phyloP scores from a whole-genome alignment of 2,329 filamentous ascomycete species.

The Gyromitra esculenta region DNA sequence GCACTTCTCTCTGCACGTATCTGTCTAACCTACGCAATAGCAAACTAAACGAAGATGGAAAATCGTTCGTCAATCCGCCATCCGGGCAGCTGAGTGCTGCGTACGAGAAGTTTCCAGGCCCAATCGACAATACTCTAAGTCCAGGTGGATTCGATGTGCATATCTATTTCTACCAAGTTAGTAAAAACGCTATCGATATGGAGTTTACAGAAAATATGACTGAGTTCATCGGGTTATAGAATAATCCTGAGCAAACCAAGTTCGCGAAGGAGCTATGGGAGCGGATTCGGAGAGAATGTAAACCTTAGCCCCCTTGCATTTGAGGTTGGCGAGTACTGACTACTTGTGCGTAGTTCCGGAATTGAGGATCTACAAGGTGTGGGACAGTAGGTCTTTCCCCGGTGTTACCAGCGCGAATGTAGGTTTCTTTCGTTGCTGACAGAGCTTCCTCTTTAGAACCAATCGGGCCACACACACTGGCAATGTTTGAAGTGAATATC shows the following conservation, averaged over 20 bases:
- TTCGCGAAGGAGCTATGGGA: constrained; percentile 80
- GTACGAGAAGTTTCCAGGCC: constrained; percentile 75
- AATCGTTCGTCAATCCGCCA: constrained; percentile 76
- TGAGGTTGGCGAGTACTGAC: constrained; percentile 1
- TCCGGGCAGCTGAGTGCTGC: constrained; percentile 71
- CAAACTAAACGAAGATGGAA: constrained; percentile 74
- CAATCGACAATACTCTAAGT: constrained; percentile 71
- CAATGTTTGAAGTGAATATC: constrained; percentile 93
- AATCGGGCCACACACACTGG: constrained; percentile 81
- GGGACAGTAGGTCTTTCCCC: constrained; percentile 65
- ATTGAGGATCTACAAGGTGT: constrained; percentile 80
- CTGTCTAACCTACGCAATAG: constrained; percentile 14
- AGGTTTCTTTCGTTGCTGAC: not conserved
- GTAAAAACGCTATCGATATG: not conserved
- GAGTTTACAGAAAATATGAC: not conserved
- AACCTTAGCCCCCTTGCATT: constrained; percentile 55
- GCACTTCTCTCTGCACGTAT: not conserved
- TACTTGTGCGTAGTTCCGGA: constrained; percentile 74
- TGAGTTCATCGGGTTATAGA: constrained; percentile 59
- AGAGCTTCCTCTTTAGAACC: constrained; percentile 62
- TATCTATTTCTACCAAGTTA: constrained; percentile 77
- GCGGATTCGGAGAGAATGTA: constrained; percentile 81
- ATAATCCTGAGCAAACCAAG: constrained; percentile 69
- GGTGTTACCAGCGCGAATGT: no score
- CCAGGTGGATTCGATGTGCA: constrained; percentile 83